A percentile compares a stretch with the other conserved stretches of the same genome.
phyloP scores from a whole-genome alignment of 2,329 filamentous ascomycete species.

The Alternaria rosae region DNA sequence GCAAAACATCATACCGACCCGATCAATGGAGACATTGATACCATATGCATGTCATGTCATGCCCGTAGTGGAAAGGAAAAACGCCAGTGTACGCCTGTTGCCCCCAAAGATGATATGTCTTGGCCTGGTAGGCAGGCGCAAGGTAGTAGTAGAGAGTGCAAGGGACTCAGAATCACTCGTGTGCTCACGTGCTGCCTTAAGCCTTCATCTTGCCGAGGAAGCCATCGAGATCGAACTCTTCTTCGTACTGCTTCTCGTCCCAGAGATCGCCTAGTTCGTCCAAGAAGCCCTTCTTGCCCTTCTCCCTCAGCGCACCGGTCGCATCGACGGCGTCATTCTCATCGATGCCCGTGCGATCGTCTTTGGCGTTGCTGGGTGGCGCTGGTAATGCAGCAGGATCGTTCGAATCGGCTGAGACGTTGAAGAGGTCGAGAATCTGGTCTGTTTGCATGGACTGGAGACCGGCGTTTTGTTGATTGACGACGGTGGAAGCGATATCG shows the following conservation, averaged over 20 bases:
- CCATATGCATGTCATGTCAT: neutral
- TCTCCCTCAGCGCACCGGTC: conserved; percentile 88
- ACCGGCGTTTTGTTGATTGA: conserved; percentile 98
- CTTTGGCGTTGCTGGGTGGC: conserved; percentile 66
- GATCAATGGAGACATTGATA: neutral
- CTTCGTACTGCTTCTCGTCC: conserved; percentile 97
- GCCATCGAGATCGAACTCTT: conserved; percentile 94
- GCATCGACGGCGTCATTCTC: conserved; percentile 83
- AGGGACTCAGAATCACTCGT: neutral
- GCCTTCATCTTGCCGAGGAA: conserved; percentile 93
- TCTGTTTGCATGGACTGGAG: conserved; percentile 97
- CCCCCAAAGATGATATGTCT: neutral
- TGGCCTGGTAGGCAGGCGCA: neutral
- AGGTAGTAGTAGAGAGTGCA: neutral
- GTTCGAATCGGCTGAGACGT: conserved; percentile 62
- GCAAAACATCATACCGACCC: conserved; percentile 1
- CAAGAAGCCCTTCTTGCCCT: conserved; percentile 95
- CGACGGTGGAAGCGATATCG: conserved; percentile 95
- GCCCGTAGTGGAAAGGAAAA: neutral
- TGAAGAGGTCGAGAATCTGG: conserved; percentile 96
- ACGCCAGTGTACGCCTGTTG: neutral
- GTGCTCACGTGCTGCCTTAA: conserved; percentile 21
- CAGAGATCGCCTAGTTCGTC: conserved; percentile 95
- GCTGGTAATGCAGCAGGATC: conserved; percentile 65
- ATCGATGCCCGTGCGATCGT: conserved; percentile 72